Evolutionary conservation across 1,284 basidiomycete species (phyloP).

Genomic region (Cryptococcus sp.): DNA sequence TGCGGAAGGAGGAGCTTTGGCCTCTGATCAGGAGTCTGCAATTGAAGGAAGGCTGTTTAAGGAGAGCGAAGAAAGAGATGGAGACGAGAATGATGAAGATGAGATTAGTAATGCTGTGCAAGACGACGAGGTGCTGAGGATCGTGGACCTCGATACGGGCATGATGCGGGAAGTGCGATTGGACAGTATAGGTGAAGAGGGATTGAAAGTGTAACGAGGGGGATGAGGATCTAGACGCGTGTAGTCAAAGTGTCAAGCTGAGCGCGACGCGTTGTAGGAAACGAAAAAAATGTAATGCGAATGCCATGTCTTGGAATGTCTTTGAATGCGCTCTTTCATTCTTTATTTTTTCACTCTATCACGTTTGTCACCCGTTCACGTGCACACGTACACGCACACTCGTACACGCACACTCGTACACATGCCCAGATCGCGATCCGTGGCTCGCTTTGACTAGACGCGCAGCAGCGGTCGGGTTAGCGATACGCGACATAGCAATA

Average conservation of each 20-base stretch:
- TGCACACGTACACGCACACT: no score
- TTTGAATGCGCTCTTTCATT: no score
- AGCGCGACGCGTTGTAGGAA: no score
- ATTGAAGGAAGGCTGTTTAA: neutral
- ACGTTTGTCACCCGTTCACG: no score
- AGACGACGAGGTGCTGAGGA: neutral
- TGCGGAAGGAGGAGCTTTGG: neutral
- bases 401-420: no score
- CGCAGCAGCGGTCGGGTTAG: no score
- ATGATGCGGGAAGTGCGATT: conserved; percentile 10
- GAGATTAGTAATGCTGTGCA: neutral
- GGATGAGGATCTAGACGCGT: neutral
- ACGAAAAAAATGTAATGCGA: no score
- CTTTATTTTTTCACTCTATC: no score
- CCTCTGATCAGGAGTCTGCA: neutral
- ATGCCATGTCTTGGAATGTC: no score
- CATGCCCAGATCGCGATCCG: no score
- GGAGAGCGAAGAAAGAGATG: neutral
- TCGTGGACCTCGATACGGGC: conserved; percentile 16
- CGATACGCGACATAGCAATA: no score
- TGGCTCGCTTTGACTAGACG: no score
- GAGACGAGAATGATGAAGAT: neutral
- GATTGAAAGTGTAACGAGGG: neutral
- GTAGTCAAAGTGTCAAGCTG: neutral
- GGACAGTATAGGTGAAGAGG: neutral